Evolutionary conservation across 2,329 filamentous ascomycete species (phyloP), one percentile per base, ranked within the genome.

Genomic region (Dendryphion nanum): DNA sequence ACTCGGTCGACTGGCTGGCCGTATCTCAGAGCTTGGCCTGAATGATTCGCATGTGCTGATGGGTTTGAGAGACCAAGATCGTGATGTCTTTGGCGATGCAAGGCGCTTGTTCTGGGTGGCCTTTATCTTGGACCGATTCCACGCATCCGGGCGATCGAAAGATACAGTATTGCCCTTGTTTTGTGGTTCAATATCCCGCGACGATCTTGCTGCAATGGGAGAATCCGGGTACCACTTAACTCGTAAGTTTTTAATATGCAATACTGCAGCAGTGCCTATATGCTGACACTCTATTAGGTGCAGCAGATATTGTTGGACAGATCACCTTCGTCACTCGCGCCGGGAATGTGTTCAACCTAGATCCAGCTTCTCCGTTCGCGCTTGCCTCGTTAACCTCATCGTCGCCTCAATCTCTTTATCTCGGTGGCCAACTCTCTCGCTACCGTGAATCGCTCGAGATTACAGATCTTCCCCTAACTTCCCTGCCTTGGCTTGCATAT

Each of bases 121-220:
- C 1, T 57, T 66, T 34, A 63, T 64, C 19, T 29, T 66, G n/a
- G 64, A 66, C 33, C 58, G 61, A 16, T 65, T 64, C 30, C 55
- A 66, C 35, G 61, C 63, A 10, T 58, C 61, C 31, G 57, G 56
- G 38, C 52, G 57, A 24, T 57, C 51, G 6, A 64, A 56, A 23
- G 56, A 63, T 29, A 53, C 61, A 14, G 48, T 61, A 33, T 41
- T 67, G 23, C 59, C 61, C 5, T 37, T 59, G 17, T 51, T 60
- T 24, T 50, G 51, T 20, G 55, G 61, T 6, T 53, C 51, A 15
- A 43, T 63, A 5, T 59, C 60, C 17, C 52, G 59, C 6, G 59
- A 63, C 7, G 61, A 66, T 18, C 52, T 48, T 29, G 37, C 45
- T 18, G 56, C 59, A 4, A 41, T 64, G 4, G 60, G 59, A 4